Evolutionary conservation across 768 basidiomycete species (phyloP), one percentile per base, ranked within the genome.

Genomic region (Inosperma sp.): DNA sequence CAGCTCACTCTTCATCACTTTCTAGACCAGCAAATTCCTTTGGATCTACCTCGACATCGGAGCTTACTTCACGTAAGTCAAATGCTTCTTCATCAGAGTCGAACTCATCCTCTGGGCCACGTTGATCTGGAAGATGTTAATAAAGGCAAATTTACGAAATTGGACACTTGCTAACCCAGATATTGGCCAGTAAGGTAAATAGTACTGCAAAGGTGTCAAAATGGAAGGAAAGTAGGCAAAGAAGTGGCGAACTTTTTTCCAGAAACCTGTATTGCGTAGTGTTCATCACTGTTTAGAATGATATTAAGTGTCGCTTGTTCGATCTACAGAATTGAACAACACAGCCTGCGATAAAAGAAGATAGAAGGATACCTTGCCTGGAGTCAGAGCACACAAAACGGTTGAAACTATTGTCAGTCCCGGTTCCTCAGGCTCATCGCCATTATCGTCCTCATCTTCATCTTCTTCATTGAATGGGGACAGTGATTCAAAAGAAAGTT

Each of bases 181-280:
- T 91, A 93, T 68, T 93, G 91, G 48, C 92, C 91, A 55, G 84
- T 82, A 54, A 93, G 69, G 69, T 90, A 82, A 42, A 93, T 75
- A 42, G 84, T 71, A 65, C 86, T 89, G 49, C 3, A 6, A 47
- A 48, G 22, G 12, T 25, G 62, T 45, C 52, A 43, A 17, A 25
- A 34, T 23, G 51, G 54, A 21, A 33, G 9, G 12, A n/a, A 33
- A 19, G 26, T 30, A 17, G 13, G 16, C 16, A 35, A 26, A 14
- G 41, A 40, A 45, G 21, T 48, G 44, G 40, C 75, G 56, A 57
- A 91, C 88, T 96, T 96, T 71, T 89, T 86, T 51, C 93, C 93
- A 37, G 82, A 75, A 40, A 80, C 71, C 62, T 86, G 79, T 62
- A 94, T 81, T 48, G 76, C 64, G 61, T 84, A 85, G 30, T 80